Conservation (phyloP, 1,139 yeast genomes). For the Zhuliangozyma blackwelliae region DNA sequence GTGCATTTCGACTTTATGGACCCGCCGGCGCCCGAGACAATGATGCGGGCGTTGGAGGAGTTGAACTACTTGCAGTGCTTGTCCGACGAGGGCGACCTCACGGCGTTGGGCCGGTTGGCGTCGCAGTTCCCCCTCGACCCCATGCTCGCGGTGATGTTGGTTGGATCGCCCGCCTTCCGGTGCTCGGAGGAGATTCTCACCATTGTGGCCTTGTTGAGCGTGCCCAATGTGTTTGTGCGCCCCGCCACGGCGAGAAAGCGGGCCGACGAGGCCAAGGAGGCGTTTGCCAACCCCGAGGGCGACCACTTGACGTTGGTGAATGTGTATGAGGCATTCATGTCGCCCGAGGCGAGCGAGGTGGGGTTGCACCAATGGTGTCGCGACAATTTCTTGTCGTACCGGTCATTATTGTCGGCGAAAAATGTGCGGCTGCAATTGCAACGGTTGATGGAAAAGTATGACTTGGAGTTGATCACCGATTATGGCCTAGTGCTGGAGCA, state of each 20-base stretch:
- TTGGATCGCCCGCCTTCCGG: conserved; percentile 76
- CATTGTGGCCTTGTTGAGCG: conserved; percentile 85
- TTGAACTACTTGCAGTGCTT: conserved; percentile 84
- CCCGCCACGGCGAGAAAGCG: conserved; percentile 85
- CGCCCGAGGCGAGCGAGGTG: conserved; percentile 59
- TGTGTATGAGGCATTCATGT: conserved; percentile 79
- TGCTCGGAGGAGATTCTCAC: conserved; percentile 89
- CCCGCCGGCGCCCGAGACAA: conserved; percentile 99
- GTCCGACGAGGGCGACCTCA: conserved; percentile 87
- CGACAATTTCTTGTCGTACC: conserved; percentile 77
- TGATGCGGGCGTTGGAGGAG: conserved; percentile 98
- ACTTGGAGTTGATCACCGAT: conserved; percentile 67
- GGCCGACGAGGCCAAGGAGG: conserved; percentile 87
- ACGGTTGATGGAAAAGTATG: conserved; percentile 78
- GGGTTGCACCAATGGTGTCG: conserved; percentile 84
- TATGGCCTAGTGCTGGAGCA: conserved; percentile 68
- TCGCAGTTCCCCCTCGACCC: conserved; percentile 96
- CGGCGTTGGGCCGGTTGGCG: conserved; percentile 83
- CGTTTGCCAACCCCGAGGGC: conserved; percentile 91
- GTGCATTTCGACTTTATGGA: conserved; percentile 99
- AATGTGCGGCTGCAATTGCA: conserved; percentile 81
- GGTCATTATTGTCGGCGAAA: conserved; percentile 80
- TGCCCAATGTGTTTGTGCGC: conserved; percentile 90
- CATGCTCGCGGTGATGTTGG: conserved; percentile 87
- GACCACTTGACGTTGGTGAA: conserved; percentile 90